Evolutionary conservation across 768 basidiomycete genomes (phyloP).

Genomic region (Phylloporus sp.): DNA sequence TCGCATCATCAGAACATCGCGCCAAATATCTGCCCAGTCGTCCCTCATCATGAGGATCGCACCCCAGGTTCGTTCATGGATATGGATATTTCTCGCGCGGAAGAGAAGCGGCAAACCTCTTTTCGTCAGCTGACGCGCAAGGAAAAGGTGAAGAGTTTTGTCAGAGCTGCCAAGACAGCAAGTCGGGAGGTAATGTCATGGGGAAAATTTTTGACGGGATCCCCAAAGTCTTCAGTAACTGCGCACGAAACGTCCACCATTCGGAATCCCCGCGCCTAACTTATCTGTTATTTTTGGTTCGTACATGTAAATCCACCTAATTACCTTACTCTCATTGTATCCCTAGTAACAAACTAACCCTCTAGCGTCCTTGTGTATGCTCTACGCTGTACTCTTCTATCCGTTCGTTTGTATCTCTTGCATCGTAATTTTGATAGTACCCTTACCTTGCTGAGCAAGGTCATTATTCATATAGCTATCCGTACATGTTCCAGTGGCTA

Average conservation of each 20-base stretch:
- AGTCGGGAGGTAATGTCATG: constrained; percentile 28
- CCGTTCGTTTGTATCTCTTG: constrained; percentile 5
- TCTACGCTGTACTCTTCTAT: constrained; percentile 8
- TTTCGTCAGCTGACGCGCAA: constrained; percentile 8
- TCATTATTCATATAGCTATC: background rate
- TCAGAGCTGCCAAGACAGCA: constrained; percentile 20
- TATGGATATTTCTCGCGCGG: constrained; percentile 26
- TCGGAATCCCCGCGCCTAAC: constrained; percentile 1
- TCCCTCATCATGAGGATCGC: background rate
- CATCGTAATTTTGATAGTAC: constrained; percentile 11
- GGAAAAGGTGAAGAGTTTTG: constrained; percentile 19
- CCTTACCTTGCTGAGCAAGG: background rate
- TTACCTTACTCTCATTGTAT: constrained; percentile 18
- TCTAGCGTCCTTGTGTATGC: constrained; percentile 9
- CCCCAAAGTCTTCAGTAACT: constrained; percentile 3
- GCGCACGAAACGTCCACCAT: background rate
- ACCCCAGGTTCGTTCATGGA: constrained; percentile 30
- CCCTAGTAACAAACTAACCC: constrained; percentile 15
- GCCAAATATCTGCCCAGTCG: background rate
- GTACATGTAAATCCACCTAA: constrained; percentile 4
- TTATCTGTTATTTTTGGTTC: constrained; percentile 10
- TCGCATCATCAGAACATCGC: background rate
- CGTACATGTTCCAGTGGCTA: background rate
- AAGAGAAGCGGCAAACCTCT: constrained; percentile 12
- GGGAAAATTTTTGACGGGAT: constrained; percentile 27